These are phyloP conservation scores for Neurospora sp. DNA, from an alignment of 495 filamentous ascomycete genomes.

Conservation along the genomic window DNA sequence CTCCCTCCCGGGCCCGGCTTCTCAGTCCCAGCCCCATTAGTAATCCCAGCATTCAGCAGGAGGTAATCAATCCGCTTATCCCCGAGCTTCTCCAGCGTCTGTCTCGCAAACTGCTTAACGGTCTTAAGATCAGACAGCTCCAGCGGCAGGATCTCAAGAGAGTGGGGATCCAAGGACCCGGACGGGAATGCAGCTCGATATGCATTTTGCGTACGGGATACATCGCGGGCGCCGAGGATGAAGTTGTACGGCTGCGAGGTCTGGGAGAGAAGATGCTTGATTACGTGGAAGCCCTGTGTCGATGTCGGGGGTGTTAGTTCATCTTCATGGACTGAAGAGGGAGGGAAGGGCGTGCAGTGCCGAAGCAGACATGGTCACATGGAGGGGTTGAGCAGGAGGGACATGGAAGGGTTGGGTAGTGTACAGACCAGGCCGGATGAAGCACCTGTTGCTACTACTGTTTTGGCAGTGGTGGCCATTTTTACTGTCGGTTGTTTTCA, in stretches of 20 bases:
- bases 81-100: slow-evolving; percentile 26
- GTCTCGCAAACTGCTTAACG: slow-evolving; percentile 27
- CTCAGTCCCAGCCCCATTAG: slow-evolving; percentile 9
- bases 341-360: neutral
- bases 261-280: slow-evolving; percentile 31
- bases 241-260: slow-evolving; percentile 27
- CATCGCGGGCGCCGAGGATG: slow-evolving; percentile 34
- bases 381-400: neutral
- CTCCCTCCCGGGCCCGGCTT: slow-evolving; percentile 19
- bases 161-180: slow-evolving; percentile 14
- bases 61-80: slow-evolving; percentile 25
- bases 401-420: neutral
- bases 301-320: neutral
- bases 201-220: slow-evolving; percentile 21
- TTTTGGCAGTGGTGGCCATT: slow-evolving; percentile 29
- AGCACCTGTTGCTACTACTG: slow-evolving; percentile 34
- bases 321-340: neutral
- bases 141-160: slow-evolving; percentile 30
- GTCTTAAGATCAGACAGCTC: slow-evolving; percentile 27
- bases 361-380: neutral
- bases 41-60: slow-evolving; percentile 30
- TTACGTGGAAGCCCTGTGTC: slow-evolving; percentile 32
- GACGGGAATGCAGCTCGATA: slow-evolving; percentile 20
- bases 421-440: slow-evolving; percentile 33
- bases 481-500: neutral